These are phyloP conservation scores for Ascochyta lentis DNA, from an alignment of 2,329 filamentous ascomycete genomes.

Conservation along the genomic window DNA sequence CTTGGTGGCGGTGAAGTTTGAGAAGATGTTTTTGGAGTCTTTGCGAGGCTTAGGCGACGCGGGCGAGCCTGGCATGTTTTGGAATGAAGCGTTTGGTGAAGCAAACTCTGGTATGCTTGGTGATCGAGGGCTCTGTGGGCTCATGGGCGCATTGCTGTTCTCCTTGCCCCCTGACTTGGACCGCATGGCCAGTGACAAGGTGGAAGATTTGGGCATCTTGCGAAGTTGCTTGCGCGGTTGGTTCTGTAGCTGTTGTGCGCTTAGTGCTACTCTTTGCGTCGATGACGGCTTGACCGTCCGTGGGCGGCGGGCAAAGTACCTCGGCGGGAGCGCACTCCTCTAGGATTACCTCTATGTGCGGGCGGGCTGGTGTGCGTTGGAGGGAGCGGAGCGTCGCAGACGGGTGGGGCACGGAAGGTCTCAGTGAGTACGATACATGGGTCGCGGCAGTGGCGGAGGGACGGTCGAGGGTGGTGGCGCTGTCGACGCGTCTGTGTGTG, in stretches of 20 bases:
- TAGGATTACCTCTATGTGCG: slow-evolving; percentile 16
- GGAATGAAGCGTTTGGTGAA: slow-evolving; percentile 41
- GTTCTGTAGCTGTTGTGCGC: slow-evolving; percentile 31
- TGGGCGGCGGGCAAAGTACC: slow-evolving; percentile 33
- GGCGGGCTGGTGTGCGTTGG: slow-evolving; percentile 22
- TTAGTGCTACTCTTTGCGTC: slow-evolving; percentile 27
- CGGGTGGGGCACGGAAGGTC: slow-evolving; percentile 18
- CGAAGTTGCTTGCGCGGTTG: slow-evolving; percentile 37
- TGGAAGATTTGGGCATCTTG: slow-evolving; percentile 50
- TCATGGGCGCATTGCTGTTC: slow-evolving; percentile 36
- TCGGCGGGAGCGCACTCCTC: slow-evolving; percentile 28
- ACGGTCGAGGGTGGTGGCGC: slow-evolving; percentile 22
- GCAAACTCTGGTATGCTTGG: slow-evolving; percentile 37
- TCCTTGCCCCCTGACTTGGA: slow-evolving; percentile 38
- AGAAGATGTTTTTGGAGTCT: slow-evolving; percentile 54
- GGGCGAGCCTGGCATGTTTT: slow-evolving; percentile 42
- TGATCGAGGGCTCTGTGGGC: slow-evolving; percentile 44
- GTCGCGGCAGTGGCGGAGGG: slow-evolving; percentile 23
- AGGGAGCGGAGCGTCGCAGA: slow-evolving; percentile 27
- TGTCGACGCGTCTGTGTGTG: slow-evolving; percentile 24
- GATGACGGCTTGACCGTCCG: slow-evolving; percentile 1
- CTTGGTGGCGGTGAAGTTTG: slow-evolving; percentile 56
- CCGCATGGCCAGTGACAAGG: slow-evolving; percentile 47
- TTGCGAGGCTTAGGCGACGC: slow-evolving; percentile 47
- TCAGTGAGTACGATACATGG: slow-evolving; percentile 39